These are phyloP conservation scores for Thelonectria blattea DNA, from an alignment of 2,329 filamentous ascomycete species.

Conservation along the genomic window DNA sequence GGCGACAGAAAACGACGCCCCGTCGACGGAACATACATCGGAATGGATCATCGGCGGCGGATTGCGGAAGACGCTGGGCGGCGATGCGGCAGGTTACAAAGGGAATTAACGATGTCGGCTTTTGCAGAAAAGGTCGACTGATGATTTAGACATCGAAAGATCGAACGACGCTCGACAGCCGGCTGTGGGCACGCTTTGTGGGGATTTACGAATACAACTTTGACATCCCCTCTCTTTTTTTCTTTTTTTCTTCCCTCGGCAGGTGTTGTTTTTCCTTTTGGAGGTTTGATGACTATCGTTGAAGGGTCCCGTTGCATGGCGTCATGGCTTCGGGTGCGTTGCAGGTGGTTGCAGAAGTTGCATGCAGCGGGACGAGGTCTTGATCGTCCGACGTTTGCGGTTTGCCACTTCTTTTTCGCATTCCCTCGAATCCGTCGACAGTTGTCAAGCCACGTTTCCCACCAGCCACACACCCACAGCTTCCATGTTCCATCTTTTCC, in stretches of 20 bases:
- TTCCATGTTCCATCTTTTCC: background rate
- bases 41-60: too few relatives aligned
- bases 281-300: background rate
- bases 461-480: conserved; percentile 29
- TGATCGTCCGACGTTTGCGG: conserved; percentile 5
- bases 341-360: background rate
- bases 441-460: conserved; percentile 11
- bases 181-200: background rate
- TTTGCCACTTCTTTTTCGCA: conserved; percentile 6
- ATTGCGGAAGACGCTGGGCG: too few relatives aligned
- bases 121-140: background rate
- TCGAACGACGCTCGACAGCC: background rate
- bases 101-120: too few relatives aligned
- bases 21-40: too few relatives aligned
- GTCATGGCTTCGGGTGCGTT: conserved; percentile 20
- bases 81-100: too few relatives aligned
- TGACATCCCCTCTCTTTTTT: background rate
- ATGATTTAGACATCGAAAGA: background rate
- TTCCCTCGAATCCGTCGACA: background rate
- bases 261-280: background rate
- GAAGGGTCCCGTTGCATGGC: background rate
- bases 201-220: background rate
- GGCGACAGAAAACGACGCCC: too few relatives aligned
- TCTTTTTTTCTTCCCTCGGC: background rate
- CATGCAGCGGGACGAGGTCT: background rate